phyloP scores from a whole-genome alignment of 2,329 filamentous ascomycete genomes.

The Cercospora berteroae region DNA sequence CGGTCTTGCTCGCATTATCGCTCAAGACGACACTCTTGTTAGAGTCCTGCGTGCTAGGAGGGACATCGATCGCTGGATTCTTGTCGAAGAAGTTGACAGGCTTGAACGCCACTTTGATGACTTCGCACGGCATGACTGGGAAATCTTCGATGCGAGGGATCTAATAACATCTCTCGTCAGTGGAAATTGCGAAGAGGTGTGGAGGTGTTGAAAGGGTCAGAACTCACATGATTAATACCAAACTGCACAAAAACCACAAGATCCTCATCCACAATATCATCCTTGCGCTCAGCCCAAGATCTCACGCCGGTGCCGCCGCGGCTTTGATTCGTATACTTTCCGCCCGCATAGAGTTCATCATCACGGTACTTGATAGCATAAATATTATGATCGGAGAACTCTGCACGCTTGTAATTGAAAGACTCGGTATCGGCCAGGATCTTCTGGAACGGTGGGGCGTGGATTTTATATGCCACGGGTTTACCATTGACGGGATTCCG shows the following conservation, averaged over 20 bases:
- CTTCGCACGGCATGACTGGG: constrained; percentile 59
- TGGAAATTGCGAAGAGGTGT: constrained; percentile 52
- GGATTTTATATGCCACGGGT: constrained; percentile 52
- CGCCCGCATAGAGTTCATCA: constrained; percentile 59
- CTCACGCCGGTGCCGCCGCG: constrained; percentile 50
- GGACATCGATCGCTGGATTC: constrained; percentile 60
- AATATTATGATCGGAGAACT: constrained; percentile 58
- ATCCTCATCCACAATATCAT: constrained; percentile 57
- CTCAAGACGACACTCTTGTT: constrained; percentile 43
- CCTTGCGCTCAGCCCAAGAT: constrained; percentile 52
- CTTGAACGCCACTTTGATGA: constrained; percentile 56
- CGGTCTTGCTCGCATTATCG: constrained; percentile 29
- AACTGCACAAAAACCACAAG: constrained; percentile 59
- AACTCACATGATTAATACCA: constrained; percentile 55
- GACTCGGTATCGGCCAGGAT: constrained; percentile 54
- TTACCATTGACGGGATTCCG: constrained; percentile 50
- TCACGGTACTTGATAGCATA: constrained; percentile 60
- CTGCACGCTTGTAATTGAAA: constrained; percentile 57
- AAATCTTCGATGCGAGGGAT: constrained; percentile 57
- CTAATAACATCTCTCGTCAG: constrained; percentile 33
- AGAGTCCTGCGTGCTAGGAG: constrained; percentile 48
- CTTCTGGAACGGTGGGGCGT: constrained; percentile 50
- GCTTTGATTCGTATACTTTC: constrained; percentile 55
- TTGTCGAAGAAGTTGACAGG: constrained; percentile 59
- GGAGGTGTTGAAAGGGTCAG: constrained; percentile 47